These are phyloP conservation scores for Haematococcus sp. DNA, from an alignment of 139 green algal genomes.

Conservation along the genomic window DNA sequence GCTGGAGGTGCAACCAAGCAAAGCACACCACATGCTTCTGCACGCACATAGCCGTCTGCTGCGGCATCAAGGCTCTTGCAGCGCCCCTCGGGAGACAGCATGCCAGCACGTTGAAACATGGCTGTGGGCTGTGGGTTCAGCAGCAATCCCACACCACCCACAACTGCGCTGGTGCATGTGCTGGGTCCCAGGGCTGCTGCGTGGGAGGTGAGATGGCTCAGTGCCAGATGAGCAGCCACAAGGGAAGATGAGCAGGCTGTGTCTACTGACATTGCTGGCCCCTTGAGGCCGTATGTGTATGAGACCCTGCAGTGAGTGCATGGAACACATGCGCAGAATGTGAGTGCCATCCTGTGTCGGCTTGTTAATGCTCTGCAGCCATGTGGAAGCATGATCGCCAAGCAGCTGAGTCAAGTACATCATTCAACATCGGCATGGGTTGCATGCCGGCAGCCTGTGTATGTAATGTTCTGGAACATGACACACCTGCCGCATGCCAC, in stretches of 20 bases:
- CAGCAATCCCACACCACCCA: slow-evolving; percentile 68
- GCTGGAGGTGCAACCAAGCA: slow-evolving; percentile 2
- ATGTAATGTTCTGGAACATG: too few species aligned
- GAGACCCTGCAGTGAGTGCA: slow-evolving; percentile 54
- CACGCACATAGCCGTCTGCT: slow-evolving; percentile 82
- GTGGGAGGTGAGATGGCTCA: not conserved
- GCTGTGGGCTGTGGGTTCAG: slow-evolving; percentile 68
- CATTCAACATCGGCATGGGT: too few species aligned
- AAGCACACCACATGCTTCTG: slow-evolving; percentile 54
- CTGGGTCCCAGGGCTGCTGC: not conserved
- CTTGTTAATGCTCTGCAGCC: too few species aligned
- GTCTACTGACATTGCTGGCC: slow-evolving; percentile 70
- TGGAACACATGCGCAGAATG: too few species aligned
- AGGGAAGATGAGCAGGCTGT: slow-evolving; percentile 79
- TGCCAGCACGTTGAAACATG: slow-evolving; percentile 82
- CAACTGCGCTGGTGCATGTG: slow-evolving; percentile 32
- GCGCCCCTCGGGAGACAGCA: slow-evolving; percentile 77
- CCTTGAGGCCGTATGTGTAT: slow-evolving; percentile 70
- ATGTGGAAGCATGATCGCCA: too few species aligned
- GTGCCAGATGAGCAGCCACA: slow-evolving; percentile 67
- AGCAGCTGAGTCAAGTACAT: too few species aligned
- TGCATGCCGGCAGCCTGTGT: too few species aligned
- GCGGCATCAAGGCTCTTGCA: slow-evolving; percentile 81
- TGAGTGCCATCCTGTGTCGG: too few species aligned
- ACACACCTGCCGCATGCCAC: slow-evolving; percentile 55